These are phyloP conservation scores for Chaetothyriales sp. DNA, from an alignment of 2,329 filamentous ascomycete genomes.

Conservation along the genomic window DNA sequence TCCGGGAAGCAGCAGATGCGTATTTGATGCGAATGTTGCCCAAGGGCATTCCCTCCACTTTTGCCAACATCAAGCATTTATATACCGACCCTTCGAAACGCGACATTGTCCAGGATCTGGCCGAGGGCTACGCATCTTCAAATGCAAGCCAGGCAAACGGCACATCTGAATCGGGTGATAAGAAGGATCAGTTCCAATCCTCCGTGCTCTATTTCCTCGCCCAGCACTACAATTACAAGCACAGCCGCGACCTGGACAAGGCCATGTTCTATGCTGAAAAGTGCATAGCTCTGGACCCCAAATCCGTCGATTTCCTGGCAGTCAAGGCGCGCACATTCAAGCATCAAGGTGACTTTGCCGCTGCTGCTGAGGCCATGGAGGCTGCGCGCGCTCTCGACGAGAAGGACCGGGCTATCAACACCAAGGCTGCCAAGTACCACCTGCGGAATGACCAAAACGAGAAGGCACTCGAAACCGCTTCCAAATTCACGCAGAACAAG, in stretches of 20 bases:
- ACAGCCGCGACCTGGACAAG: slow-evolving; percentile 69
- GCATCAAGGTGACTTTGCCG: slow-evolving; percentile 63
- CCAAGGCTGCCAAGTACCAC: slow-evolving; percentile 93
- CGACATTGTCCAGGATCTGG: slow-evolving; percentile 57
- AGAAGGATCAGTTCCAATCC: slow-evolving; percentile 50
- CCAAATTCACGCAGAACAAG: slow-evolving; percentile 86
- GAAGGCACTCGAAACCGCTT: slow-evolving; percentile 71
- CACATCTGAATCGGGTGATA: slow-evolving; percentile 31
- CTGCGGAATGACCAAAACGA: slow-evolving; percentile 84
- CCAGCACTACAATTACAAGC: slow-evolving; percentile 88
- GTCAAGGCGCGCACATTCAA: slow-evolving; percentile 92
- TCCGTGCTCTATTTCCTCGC: slow-evolving; percentile 85
- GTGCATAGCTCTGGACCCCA: slow-evolving; percentile 62
- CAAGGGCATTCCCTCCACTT: slow-evolving; percentile 88
- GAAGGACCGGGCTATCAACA: slow-evolving; percentile 94
- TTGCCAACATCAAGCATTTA: slow-evolving; percentile 88
- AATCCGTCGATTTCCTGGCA: slow-evolving; percentile 83
- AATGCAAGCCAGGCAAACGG: slow-evolving; percentile 35
- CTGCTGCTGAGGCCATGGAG: slow-evolving; percentile 79
- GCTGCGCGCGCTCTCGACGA: slow-evolving; percentile 69
- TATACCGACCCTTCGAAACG: slow-evolving; percentile 69
- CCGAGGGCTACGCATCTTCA: slow-evolving; percentile 59
- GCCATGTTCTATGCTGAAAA: slow-evolving; percentile 71
- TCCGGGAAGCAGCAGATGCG: slow-evolving; percentile 57
- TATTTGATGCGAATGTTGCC: slow-evolving; percentile 76